These are phyloP conservation scores for Eimeria maxima DNA, from an alignment of 169 alveolate genomes.

Conservation along the genomic window DNA sequence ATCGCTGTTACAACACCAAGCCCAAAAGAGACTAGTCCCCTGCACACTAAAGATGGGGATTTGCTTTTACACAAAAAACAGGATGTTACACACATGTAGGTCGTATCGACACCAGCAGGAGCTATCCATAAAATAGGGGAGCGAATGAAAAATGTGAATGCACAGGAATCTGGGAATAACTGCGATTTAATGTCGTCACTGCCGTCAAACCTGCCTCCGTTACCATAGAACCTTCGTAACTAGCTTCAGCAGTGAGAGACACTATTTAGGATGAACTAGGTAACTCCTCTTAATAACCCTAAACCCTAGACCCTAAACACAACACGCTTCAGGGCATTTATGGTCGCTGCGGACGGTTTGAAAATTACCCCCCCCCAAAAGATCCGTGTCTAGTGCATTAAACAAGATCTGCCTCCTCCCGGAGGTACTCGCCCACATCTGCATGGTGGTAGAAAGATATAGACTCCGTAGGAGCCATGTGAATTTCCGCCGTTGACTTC, in stretches of 20 bases:
- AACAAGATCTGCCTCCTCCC: slow-evolving; percentile 94
- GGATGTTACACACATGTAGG: background rate
- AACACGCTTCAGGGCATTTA: background rate
- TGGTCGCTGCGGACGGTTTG: background rate
- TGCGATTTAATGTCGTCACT: background rate
- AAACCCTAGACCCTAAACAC: background rate
- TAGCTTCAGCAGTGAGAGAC: background rate
- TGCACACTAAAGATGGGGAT: background rate
- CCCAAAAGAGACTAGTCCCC: background rate
- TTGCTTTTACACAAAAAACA: background rate
- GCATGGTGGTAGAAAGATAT: slow-evolving; percentile 92
- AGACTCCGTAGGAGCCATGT: slow-evolving; percentile 91
- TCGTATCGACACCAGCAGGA: background rate
- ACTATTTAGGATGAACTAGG: background rate
- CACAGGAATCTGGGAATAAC: background rate
- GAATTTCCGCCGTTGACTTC: slow-evolving; percentile 93
- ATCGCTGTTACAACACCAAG: background rate
- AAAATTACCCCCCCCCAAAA: background rate
- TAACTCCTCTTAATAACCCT: background rate
- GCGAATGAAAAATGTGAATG: background rate
- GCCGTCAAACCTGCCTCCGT: background rate
- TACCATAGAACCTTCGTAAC: background rate
- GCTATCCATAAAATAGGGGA: background rate
- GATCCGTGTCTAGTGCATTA: background rate
- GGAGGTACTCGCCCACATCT: slow-evolving; percentile 96